Base-by-base conservation (phyloP, 1,284 basidiomycete genomes). In the Leccinum proximum region DNA sequence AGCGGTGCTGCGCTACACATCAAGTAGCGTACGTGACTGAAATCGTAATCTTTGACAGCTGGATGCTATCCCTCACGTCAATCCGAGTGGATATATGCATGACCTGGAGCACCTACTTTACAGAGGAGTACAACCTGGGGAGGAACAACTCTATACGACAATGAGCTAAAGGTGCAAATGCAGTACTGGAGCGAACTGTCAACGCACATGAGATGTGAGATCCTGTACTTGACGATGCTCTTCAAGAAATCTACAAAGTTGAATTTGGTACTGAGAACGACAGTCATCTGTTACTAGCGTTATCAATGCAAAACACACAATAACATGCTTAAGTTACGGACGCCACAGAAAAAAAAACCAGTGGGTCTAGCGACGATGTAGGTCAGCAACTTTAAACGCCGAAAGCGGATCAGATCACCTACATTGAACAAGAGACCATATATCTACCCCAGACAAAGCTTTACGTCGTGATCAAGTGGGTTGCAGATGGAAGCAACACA, bases 1-100 rank as follows among this genome's bases (percentile, higher is more conserved):
- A 90, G 76, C 2, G 88, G 87, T 1, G 88, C 88, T 2, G 88
- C 87, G 8, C 87, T 87, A n/a, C n/a, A n/a, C n/a, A n/a, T n/a
- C n/a, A n/a, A n/a, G n/a, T n/a, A n/a, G n/a, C n/a, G n/a, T n/a
- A n/a, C n/a, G n/a, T n/a, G n/a, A n/a, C n/a, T n/a, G n/a, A n/a
- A n/a, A n/a, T n/a, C n/a, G n/a, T n/a, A n/a, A n/a, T n/a, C n/a
- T n/a, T n/a, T n/a, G n/a, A n/a, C n/a, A n/a, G n/a, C n/a, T n/a
- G n/a, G n/a, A n/a, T n/a, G n/a, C n/a, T n/a, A n/a, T n/a, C n/a
- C n/a, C n/a, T n/a, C n/a, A n/a, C n/a, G n/a, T n/a, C n/a, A n/a
- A n/a, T n/a, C n/a, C n/a, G 26, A 54, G 50, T 30, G 45, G 42
- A 16, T 45, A 58, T 13, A 62, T 9, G 40, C 67, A 42, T 60